Percentiles rank a stretch among this genome's conserved stretches.
Conservation (phyloP, 1,284 basidiomycete genomes). For the Leccinum solheimii region DNA sequence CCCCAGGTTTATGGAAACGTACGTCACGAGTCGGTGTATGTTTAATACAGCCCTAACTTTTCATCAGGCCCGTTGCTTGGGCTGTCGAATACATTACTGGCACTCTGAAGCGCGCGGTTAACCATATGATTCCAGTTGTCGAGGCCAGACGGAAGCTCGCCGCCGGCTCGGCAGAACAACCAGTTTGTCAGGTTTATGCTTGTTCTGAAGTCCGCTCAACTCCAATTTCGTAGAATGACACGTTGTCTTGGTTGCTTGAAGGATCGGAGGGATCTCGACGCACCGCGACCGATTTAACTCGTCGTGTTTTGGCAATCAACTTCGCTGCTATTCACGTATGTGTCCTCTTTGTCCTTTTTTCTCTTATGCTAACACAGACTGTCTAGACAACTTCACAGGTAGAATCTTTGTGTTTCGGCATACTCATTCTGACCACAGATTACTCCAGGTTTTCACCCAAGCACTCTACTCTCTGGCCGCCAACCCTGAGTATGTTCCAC, state of each 20-base stretch:
- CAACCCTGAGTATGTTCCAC: constrained; percentile 39
- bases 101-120: constrained; percentile 15
- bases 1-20: constrained; percentile 43
- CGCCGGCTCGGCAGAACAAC: too few relatives aligned
- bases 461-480: constrained; percentile 39
- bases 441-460: constrained; percentile 34
- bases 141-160: constrained; percentile 32
- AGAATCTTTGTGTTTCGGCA: neutral
- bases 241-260: constrained; percentile 48
- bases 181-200: constrained; percentile 24
- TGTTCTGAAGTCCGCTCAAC: neutral
- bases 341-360: too few relatives aligned
- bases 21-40: constrained; percentile 7
- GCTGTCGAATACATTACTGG: constrained; percentile 9
- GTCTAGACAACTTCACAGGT: constrained; percentile 16
- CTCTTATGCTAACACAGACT: too few relatives aligned
- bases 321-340: constrained; percentile 43
- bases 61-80: constrained; percentile 6
- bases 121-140: constrained; percentile 38
- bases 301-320: constrained; percentile 38
- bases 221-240: constrained; percentile 36
- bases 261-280: constrained; percentile 33
- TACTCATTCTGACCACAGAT: too few relatives aligned
- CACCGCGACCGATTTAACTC: constrained; percentile 32
- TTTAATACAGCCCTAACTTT: neutral